Conservation (phyloP, 2,329 filamentous ascomycete species). For the Chaetomiaceae sp. region DNA sequence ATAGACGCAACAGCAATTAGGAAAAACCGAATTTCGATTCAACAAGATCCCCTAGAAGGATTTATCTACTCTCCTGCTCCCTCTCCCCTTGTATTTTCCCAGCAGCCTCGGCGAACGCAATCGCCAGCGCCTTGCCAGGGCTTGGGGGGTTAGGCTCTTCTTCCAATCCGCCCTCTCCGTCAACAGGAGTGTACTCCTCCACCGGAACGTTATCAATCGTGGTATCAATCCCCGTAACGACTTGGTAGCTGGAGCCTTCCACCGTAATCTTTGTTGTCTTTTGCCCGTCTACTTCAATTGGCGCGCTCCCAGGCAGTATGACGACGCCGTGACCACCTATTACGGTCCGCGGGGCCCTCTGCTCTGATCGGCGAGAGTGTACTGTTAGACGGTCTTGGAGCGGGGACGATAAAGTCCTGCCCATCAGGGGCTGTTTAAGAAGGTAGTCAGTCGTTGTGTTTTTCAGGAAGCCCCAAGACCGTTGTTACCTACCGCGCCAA, state of each 20-base stretch:
- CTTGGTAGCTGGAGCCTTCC: neutral
- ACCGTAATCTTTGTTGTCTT: neutral
- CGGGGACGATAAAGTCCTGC: too few relatives aligned
- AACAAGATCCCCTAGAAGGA: too few relatives aligned
- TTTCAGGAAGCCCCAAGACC: too few relatives aligned
- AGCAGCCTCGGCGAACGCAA: neutral
- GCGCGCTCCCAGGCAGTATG: neutral
- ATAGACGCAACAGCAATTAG: too few relatives aligned
- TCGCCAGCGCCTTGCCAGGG: neutral
- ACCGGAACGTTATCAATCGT: neutral
- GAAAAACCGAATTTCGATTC: too few relatives aligned
- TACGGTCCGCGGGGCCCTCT: neutral
- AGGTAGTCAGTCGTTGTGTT: neutral
- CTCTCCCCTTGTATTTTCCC: too few relatives aligned
- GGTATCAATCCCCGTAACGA: neutral
- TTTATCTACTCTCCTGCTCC: too few relatives aligned
- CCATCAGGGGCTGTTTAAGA: neutral
- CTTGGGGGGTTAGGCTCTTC: neutral
- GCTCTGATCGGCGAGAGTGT: too few relatives aligned
- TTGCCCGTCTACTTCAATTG: neutral
- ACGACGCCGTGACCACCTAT: slow-evolving; percentile 3
- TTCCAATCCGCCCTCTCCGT: neutral
- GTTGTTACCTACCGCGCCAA: neutral
- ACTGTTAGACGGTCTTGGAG: too few relatives aligned
- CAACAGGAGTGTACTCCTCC: neutral